Base-by-base conservation (phyloP, 1,284 basidiomycete species). In the Rugosomyces carneus region DNA sequence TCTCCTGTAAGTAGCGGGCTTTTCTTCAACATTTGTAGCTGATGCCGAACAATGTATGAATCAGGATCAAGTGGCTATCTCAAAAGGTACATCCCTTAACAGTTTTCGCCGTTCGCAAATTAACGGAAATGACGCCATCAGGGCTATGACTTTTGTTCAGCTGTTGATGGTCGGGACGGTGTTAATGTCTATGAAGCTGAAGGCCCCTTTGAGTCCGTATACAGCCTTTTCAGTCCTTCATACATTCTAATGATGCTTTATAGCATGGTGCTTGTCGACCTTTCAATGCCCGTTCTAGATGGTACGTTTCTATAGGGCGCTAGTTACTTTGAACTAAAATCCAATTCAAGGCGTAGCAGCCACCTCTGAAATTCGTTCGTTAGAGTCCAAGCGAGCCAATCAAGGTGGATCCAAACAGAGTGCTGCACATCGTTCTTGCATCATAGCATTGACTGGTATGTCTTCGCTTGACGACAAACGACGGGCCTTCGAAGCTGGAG, bases 261-360 rank as follows among this genome's bases (percentile, higher is more conserved):
- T 52, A 92, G 89, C 52, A 80, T 93, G 32, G 81, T 93, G 34
- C 73, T 95, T 19, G 72, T 96, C 57, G 93, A 97, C 64, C 70
- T 97, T 41, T 92, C 89, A 0, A 97, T 97, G 93, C 93, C 92
- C 0, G 67, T 92, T 18, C 78, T 96, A 51, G 92, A 96, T 61
- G 93, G 88, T 76, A 56, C 50, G 68, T 57, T n/a, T 38, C 42
- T 3, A 7, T 34, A 13, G 13, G 15, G 11, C 24, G 24, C 9
- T 34, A 3, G n/a, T 34, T 4, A n/a, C 43, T 13, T 23, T 39
- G 18, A 16, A 38, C 37, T 19, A 37, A 10, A 46, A 5, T 2
- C 3, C 13, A 34, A 4, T 40, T 18, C 18, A 13, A 85, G 84
- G 89, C 18, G 76, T 95, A 48, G 82, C 84, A 16, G 93, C 94